phyloP scores from a whole-genome alignment of 495 filamentous ascomycete species.

The Neurospora tetraspora region DNA sequence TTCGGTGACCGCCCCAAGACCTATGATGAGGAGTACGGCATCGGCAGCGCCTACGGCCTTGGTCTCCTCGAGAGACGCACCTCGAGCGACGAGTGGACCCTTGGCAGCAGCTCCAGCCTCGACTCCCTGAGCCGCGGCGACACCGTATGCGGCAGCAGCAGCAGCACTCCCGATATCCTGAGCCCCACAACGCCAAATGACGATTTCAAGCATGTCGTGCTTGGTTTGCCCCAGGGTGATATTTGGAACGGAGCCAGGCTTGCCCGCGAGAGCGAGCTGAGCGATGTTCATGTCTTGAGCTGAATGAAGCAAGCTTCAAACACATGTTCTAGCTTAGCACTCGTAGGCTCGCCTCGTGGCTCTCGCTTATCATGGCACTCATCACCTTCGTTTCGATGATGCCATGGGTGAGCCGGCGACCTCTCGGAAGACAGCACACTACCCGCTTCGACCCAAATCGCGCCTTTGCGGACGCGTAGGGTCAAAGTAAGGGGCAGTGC shows the following conservation, averaged over 20 bases:
- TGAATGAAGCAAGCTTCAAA: slow-evolving; percentile 3
- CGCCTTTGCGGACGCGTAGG: not conserved
- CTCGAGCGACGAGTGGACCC: slow-evolving; percentile 34
- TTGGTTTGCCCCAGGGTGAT: slow-evolving; percentile 17
- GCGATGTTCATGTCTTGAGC: slow-evolving; percentile 19
- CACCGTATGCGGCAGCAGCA: slow-evolving; percentile 24
- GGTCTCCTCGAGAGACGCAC: slow-evolving; percentile 20
- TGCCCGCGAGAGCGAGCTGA: slow-evolving; percentile 19
- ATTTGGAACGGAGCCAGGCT: slow-evolving; percentile 20
- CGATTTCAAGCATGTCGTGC: slow-evolving; percentile 12
- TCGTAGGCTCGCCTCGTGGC: not conserved
- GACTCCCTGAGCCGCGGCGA: slow-evolving; percentile 28
- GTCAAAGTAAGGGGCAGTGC: not conserved
- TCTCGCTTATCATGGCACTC: not conserved
- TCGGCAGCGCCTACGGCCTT: slow-evolving; percentile 18
- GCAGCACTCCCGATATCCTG: slow-evolving; percentile 27
- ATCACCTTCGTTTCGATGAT: not conserved
- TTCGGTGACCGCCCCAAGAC: slow-evolving; percentile 42
- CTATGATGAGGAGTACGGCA: slow-evolving; percentile 28
- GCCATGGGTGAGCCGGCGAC: not conserved
- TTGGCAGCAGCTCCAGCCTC: slow-evolving; percentile 30
- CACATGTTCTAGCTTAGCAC: not conserved
- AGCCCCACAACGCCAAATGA: slow-evolving; percentile 30
- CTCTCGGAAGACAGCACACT: not conserved
- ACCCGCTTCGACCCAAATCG: not conserved